Percentiles rank a stretch among this genome's conserved stretches.
These are phyloP conservation scores for Tolypocladium paradoxum DNA, from an alignment of 2,329 filamentous ascomycete genomes.

Conservation along the genomic window DNA sequence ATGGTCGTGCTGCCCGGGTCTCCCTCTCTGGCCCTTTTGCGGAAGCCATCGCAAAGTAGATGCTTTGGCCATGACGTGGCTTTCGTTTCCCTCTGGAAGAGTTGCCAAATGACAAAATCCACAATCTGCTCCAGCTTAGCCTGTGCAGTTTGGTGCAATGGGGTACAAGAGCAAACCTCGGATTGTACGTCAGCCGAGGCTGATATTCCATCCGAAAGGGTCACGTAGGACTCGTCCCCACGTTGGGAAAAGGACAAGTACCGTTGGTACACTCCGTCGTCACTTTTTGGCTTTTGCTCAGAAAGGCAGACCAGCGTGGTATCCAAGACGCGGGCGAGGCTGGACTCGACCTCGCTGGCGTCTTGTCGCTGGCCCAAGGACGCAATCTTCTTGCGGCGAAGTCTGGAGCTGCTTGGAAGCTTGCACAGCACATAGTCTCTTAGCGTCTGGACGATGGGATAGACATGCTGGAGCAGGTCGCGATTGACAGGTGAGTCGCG, in stretches of 20 bases:
- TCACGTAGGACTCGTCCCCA: slow-evolving; percentile 47
- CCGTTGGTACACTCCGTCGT: slow-evolving; percentile 38
- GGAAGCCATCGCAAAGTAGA: slow-evolving; percentile 75
- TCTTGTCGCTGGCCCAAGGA: slow-evolving; percentile 25
- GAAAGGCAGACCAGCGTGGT: slow-evolving; percentile 52
- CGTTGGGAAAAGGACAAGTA: slow-evolving; percentile 52
- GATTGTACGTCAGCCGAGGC: slow-evolving; percentile 44
- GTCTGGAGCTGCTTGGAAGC: slow-evolving; percentile 56
- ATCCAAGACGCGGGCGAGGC: slow-evolving; percentile 53
- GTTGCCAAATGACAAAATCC: slow-evolving; percentile 64
- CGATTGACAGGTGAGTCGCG: slow-evolving; percentile 31
- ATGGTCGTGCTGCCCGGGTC: slow-evolving; percentile 32
- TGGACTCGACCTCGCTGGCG: slow-evolving; percentile 21
- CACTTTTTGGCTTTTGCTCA: slow-evolving; percentile 10
- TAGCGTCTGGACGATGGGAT: slow-evolving; percentile 53
- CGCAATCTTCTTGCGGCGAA: slow-evolving; percentile 46
- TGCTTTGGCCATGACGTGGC: slow-evolving; percentile 49
- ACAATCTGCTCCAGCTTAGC: slow-evolving; percentile 46
- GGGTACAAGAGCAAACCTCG: slow-evolving; percentile 38
- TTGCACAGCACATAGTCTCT: slow-evolving; percentile 58
- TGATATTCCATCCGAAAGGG: slow-evolving; percentile 34
- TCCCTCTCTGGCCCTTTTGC: slow-evolving; percentile 30
- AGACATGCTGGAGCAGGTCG: slow-evolving; percentile 59
- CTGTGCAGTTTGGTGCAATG: background rate
- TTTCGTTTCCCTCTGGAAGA: slow-evolving; percentile 52